Evolutionary conservation across 257 asterid species (phyloP), one percentile per base, ranked within the genome.

Genomic region (Solanum sparsipilum): DNA sequence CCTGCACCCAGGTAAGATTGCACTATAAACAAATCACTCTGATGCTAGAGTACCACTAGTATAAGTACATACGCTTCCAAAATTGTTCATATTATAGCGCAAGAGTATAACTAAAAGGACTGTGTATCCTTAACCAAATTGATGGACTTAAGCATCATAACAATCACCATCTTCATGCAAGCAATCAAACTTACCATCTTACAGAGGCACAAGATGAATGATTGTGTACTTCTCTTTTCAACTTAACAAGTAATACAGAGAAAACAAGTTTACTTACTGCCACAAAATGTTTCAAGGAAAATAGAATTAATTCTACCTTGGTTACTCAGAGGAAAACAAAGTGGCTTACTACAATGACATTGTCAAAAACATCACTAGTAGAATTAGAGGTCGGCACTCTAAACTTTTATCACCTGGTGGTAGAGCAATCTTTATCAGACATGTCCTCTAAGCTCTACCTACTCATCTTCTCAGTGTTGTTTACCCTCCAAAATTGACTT

Each of bases 1-100:
- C 96, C 99, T 96, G 95, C 27, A 87, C n/a, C 21, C 79, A 38
- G 71, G 39, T 73, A 72, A 84, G 70, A 20, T 48, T 46, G 44
- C 7, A 82, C 2, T 27, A 27, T 79, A 48, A 79, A 16, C 85
- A 79, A 79, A 46, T 79, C 65, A 79, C 16, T 27, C 39, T 21
- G 18, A 46, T 44, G 84, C 6, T 44, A 16, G 39, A 79, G 85
- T 46, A 46, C 85, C 67, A 44, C 67, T 78, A 25, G 39, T 44
- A 27, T 9, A 81, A 15, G 65, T 46, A 41, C 36, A 44, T 79
- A 79, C 4, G 10, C 65, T 79, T 79, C 38, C 63, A 41, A 41
- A 25, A 25, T 44, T 44, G 38, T 44, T 79, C 27, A 79, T 44
- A 8, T 44, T 27, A 20, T 4, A 41, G 38, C 18, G 38, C 67